Conservation (phyloP, 2,329 filamentous ascomycete species). For the Juglanconis oblonga region DNA sequence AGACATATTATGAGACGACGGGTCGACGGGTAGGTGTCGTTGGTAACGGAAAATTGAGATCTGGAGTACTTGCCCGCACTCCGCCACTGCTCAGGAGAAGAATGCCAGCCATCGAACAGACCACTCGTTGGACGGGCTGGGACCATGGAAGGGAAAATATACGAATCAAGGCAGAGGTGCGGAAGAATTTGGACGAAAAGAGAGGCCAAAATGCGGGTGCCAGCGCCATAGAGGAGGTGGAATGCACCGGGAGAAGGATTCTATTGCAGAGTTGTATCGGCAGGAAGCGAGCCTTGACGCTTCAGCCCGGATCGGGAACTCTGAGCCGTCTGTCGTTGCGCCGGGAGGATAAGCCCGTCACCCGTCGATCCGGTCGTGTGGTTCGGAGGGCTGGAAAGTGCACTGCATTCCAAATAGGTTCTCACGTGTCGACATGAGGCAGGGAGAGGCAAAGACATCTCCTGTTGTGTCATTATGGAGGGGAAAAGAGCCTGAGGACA, state of each 20-base stretch:
- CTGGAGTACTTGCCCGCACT: neutral
- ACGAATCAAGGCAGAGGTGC: neutral
- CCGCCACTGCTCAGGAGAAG: neutral
- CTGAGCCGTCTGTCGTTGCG: constrained; percentile 1
- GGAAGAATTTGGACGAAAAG: too few relatives aligned
- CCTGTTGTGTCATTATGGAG: too few relatives aligned
- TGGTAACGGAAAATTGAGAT: neutral
- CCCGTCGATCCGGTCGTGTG: neutral
- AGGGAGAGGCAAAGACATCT: too few relatives aligned
- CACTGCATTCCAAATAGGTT: too few relatives aligned
- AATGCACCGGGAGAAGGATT: neutral
- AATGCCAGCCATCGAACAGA: neutral
- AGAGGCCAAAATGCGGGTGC: neutral
- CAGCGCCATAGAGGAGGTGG: neutral
- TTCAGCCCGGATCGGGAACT: neutral
- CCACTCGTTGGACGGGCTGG: too few relatives aligned
- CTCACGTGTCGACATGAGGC: too few relatives aligned
- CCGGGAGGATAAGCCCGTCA: neutral
- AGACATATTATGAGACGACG: neutral
- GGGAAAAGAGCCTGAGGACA: too few relatives aligned
- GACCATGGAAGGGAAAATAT: neutral
- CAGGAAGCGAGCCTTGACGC: neutral
- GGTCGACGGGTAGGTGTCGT: neutral
- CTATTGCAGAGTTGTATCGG: neutral
- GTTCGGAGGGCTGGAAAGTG: neutral